Percentiles rank a stretch among this genome's conserved stretches.
Conservation (phyloP, 352 stramenopile genomes). For the Elongisporangium undulatum region DNA sequence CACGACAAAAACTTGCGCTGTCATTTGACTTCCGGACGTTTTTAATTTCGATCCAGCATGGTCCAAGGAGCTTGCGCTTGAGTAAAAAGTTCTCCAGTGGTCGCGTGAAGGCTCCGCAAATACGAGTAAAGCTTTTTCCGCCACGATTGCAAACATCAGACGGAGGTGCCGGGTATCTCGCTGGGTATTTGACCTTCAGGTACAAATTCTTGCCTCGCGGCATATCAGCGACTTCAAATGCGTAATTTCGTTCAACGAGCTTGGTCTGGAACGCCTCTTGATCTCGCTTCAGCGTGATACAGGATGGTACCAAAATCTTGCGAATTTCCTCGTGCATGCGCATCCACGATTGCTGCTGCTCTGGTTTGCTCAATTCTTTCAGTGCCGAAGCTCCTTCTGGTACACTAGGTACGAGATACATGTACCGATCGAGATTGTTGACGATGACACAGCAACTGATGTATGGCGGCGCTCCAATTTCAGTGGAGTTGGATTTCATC, state of each 20-base stretch:
- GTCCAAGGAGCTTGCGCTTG: constrained; percentile 96
- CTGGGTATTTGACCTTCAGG: constrained; percentile 97
- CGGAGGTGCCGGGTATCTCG: constrained; percentile 86
- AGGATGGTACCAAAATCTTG: constrained; percentile 87
- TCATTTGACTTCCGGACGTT: constrained; percentile 71
- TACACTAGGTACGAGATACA: constrained; percentile 90
- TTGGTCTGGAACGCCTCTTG: constrained; percentile 92
- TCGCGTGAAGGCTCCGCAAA: constrained; percentile 93
- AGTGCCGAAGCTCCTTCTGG: constrained; percentile 13
- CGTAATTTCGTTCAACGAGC: constrained; percentile 95
- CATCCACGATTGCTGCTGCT: constrained; percentile 87
- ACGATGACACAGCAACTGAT: constrained; percentile 96
- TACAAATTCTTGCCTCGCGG: constrained; percentile 94
- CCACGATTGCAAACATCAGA: constrained; percentile 82
- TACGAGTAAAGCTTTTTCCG: constrained; percentile 91
- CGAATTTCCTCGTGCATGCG: constrained; percentile 88
- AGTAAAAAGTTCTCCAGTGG: constrained; percentile 98
- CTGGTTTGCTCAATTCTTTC: constrained; percentile 89
- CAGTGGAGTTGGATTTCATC: constrained; percentile 55
- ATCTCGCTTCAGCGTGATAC: constrained; percentile 68
- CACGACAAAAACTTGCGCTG: constrained; percentile 90
- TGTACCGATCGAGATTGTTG: constrained; percentile 92
- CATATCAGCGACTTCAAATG: constrained; percentile 95
- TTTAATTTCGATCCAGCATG: constrained; percentile 96
- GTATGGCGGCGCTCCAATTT: constrained; percentile 52